phyloP scores from a whole-genome alignment of 2,329 filamentous ascomycete species.

The Colletotrichum trifolii region DNA sequence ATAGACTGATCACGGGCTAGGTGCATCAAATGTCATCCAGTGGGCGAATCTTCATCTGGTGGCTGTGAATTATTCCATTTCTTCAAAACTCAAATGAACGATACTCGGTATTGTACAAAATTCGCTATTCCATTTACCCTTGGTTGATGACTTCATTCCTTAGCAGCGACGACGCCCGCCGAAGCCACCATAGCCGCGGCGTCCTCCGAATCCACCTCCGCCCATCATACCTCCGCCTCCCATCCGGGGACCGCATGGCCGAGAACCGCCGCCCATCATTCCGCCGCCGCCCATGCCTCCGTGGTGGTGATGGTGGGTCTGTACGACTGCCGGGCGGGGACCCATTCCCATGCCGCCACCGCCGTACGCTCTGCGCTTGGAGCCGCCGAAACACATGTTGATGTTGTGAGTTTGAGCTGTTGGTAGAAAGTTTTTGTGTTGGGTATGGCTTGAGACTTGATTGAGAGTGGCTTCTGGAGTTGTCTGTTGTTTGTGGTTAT shows the following conservation, averaged over 20 bases:
- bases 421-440: too few species aligned
- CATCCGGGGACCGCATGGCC: slow-evolving; percentile 11
- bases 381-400: slow-evolving; percentile 31
- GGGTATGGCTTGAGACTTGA: too few species aligned
- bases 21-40: too few species aligned
- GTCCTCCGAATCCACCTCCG: slow-evolving; percentile 3
- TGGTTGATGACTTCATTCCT: not conserved
- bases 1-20: too few species aligned
- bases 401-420: not conserved
- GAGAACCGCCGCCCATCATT: slow-evolving; percentile 6
- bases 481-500: not conserved
- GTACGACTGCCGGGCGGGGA: slow-evolving; percentile 20
- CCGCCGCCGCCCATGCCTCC: slow-evolving; percentile 25
- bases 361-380: slow-evolving; percentile 20
- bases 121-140: not conserved
- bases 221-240: slow-evolving; percentile 18
- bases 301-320: slow-evolving; percentile 32
- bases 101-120: not conserved
- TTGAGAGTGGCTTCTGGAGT: too few species aligned
- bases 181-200: not conserved
- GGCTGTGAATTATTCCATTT: too few species aligned
- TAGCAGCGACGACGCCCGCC: slow-evolving; percentile 13
- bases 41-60: too few species aligned
- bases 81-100: too few species aligned
- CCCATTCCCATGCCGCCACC: slow-evolving; percentile 17